Evolutionary conservation across 2,329 filamentous ascomycete species (phyloP).

Genomic region (Fusarium robinianum): DNA sequence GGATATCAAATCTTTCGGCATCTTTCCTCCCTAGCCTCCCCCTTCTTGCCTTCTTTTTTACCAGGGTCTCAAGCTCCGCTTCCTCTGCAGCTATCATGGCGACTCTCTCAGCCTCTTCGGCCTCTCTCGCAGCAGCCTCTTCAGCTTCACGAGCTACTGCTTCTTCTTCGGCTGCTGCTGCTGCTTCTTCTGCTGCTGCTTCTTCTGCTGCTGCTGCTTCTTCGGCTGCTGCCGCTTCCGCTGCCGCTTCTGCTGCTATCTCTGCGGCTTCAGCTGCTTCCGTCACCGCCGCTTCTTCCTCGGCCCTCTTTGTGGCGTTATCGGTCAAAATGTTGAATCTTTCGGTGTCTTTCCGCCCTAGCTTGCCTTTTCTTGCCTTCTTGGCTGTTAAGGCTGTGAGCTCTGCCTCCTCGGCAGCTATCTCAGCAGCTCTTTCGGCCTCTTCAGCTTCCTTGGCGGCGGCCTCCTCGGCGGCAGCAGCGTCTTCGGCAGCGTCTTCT

Average conservation of each 20-base stretch:
- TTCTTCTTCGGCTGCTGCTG: constrained; percentile 40
- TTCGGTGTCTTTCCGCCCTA: constrained; percentile 52
- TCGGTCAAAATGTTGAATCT: constrained; percentile 46
- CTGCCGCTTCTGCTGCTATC: constrained; percentile 27
- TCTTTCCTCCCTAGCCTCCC: too few relatives aligned
- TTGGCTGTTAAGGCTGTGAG: constrained; percentile 51
- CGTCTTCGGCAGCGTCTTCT: background rate
- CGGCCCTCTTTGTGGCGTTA: constrained; percentile 43
- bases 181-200: too few relatives aligned
- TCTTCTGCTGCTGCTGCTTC: too few relatives aligned
- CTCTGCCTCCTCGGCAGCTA: constrained; percentile 41
- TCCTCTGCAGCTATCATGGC: background rate
- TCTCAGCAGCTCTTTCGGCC: constrained; percentile 20
- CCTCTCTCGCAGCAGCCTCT: constrained; percentile 42
- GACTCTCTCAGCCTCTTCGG: constrained; percentile 14
- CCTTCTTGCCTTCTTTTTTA: too few relatives aligned
- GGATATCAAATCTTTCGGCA: background rate
- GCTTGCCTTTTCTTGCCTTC: constrained; percentile 54
- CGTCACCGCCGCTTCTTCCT: constrained; percentile 23
- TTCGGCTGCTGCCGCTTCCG: constrained; percentile 11
- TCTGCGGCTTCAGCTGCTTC: constrained; percentile 25
- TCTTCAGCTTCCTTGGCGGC: constrained; percentile 9
- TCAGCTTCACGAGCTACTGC: constrained; percentile 36
- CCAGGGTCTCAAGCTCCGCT: background rate
- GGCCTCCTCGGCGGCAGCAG: background rate